Conservation (phyloP, 129 eudicot species). For the Chrysanthemum lavandulifolium region DNA sequence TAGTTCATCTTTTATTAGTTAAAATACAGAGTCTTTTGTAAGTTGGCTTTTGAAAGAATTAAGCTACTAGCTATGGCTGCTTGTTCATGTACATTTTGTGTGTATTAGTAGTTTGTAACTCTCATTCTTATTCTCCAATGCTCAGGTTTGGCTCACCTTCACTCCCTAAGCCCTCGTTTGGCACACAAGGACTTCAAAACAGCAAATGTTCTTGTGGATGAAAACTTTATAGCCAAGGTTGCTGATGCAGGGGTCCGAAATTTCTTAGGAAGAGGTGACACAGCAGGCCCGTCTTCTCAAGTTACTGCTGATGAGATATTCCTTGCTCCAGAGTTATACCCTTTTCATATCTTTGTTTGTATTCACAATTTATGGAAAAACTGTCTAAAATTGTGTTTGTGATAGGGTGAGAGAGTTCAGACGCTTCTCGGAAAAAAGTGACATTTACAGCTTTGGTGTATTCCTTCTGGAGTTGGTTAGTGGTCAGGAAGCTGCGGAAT, state of each 20-base stretch:
- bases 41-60: conserved; percentile 20
- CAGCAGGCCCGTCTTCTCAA: conserved; percentile 77
- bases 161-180: conserved; percentile 87
- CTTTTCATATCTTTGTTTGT: conserved; percentile 8
- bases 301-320: conserved; percentile 69
- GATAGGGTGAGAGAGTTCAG: conserved; percentile 82
- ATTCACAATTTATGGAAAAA: not conserved
- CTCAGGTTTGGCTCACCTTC: conserved; percentile 85
- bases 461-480: conserved; percentile 86
- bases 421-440: conserved; percentile 80
- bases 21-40: conserved; percentile 31
- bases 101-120: conserved; percentile 1
- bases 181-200: conserved; percentile 95
- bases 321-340: conserved; percentile 84
- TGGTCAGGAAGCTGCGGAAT: conserved; percentile 64
- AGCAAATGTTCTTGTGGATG: conserved; percentile 90
- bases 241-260: conserved; percentile 95
- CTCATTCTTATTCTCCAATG: conserved; percentile 25
- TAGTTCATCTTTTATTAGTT: conserved; percentile 47
- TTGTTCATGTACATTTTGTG: not conserved
- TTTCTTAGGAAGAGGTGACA: conserved; percentile 69
- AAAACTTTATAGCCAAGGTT: conserved; percentile 87
- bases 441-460: conserved; percentile 86
- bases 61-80: not conserved
- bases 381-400: conserved; percentile 10